Conservation (phyloP, 345 rosid species). For the Rhizophora mangle region DNA sequence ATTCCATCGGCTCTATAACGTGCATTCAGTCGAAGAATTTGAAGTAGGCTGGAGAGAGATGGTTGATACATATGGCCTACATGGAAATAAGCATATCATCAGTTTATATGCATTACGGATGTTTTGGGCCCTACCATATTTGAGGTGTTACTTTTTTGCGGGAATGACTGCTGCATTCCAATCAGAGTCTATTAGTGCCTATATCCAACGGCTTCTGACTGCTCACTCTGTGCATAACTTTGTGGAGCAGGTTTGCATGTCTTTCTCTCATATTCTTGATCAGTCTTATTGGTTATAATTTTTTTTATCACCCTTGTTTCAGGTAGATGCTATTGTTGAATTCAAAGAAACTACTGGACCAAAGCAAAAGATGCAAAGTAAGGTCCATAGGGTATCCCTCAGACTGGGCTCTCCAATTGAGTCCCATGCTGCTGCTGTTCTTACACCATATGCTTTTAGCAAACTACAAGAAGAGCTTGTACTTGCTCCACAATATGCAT, state of each 20-base stretch:
- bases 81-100: conserved; percentile 45
- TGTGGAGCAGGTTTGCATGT: conserved; percentile 37
- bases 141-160: conserved; percentile 52
- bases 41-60: conserved; percentile 52
- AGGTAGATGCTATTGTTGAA: conserved; percentile 47
- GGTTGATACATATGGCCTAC: conserved; percentile 43
- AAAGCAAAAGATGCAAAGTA: conserved; percentile 41
- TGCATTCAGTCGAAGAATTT: conserved; percentile 41
- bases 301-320: conserved; percentile 6
- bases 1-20: conserved; percentile 39
- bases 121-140: conserved; percentile 55
- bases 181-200: conserved; percentile 39
- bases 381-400: conserved; percentile 36
- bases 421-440: conserved; percentile 50
- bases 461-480: conserved; percentile 60
- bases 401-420: conserved; percentile 65
- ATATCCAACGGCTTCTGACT: conserved; percentile 41
- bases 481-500: conserved; percentile 54
- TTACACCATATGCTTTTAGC: conserved; percentile 52
- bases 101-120: conserved; percentile 47
- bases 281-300: not conserved
- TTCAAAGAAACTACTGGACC: conserved; percentile 30
- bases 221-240: conserved; percentile 42
- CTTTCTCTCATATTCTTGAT: not conserved
- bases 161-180: conserved; percentile 38